Percentiles rank a stretch among this genome's conserved stretches.
Evolutionary conservation across 768 basidiomycete genomes (phyloP).

Genomic region (Rhizopogon rudus): DNA sequence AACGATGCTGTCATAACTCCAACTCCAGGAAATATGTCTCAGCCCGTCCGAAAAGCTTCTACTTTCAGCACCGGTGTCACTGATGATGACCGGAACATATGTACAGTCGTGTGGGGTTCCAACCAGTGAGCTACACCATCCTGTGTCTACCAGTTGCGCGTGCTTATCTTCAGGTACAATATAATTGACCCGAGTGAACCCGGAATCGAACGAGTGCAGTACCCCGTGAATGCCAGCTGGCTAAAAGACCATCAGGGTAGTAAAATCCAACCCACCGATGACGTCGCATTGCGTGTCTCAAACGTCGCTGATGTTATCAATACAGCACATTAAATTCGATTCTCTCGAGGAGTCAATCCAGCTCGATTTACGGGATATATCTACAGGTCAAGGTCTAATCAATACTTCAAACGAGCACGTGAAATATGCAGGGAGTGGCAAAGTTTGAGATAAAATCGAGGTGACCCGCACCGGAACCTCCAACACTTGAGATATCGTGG

Average conservation of each 20-base stretch:
- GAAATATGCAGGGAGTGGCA: no score
- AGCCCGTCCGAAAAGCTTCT: background rate
- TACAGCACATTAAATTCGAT: no score
- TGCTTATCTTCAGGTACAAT: slow-evolving; percentile 34
- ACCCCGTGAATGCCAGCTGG: slow-evolving; percentile 50
- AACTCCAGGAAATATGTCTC: slow-evolving; percentile 1
- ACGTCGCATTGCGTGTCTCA: no score
- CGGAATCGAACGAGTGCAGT: slow-evolving; percentile 37
- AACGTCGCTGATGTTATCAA: slow-evolving; percentile 36
- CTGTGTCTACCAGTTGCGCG: background rate
- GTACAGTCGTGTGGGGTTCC: slow-evolving; percentile 67
- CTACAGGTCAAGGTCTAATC: no score
- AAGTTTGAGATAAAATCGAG: no score
- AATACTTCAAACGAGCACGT: no score
- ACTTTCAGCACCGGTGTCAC: slow-evolving; percentile 19
- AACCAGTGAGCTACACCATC: slow-evolving; percentile 46
- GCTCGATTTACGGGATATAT: no score
- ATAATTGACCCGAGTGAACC: slow-evolving; percentile 38
- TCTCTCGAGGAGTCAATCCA: no score
- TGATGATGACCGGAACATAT: slow-evolving; percentile 28
- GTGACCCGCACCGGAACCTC: no score
- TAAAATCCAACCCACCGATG: no score
- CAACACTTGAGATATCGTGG: no score
- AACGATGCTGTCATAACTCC: slow-evolving; percentile 26
- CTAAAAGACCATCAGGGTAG: no score